These are phyloP conservation scores for Diplodia seriata DNA, from an alignment of 2,329 filamentous ascomycete genomes.

Conservation along the genomic window DNA sequence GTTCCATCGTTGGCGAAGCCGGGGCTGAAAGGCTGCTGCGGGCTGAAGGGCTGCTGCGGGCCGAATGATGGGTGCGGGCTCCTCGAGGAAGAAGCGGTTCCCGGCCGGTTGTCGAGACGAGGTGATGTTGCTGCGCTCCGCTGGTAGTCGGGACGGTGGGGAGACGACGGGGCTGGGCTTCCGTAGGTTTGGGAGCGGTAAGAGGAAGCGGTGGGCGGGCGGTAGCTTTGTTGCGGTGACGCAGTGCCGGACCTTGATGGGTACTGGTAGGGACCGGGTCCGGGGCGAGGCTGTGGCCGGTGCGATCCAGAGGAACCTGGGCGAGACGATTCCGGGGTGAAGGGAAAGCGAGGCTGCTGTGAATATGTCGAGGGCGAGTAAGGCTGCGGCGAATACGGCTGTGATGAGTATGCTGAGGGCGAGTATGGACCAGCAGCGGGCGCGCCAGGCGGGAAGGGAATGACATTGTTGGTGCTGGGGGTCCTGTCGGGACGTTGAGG, in stretches of 20 bases:
- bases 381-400: background rate
- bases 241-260: slow-evolving; percentile 4
- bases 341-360: slow-evolving; percentile 15
- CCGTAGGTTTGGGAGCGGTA: slow-evolving; percentile 6
- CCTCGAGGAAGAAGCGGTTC: background rate
- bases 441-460: slow-evolving; percentile 13
- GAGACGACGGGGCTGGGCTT: background rate
- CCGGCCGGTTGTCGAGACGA: background rate
- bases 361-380: no score
- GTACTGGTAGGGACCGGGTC: slow-evolving; percentile 7
- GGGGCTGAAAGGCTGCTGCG: slow-evolving; percentile 1
- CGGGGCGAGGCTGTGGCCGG: background rate
- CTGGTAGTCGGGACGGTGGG: background rate
- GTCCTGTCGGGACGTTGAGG: slow-evolving; percentile 27
- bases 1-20: slow-evolving; percentile 15
- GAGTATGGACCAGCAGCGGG: background rate
- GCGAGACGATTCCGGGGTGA: slow-evolving; percentile 4
- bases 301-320: slow-evolving; percentile 8
- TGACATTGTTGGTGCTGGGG: slow-evolving; percentile 23
- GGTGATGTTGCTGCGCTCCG: background rate
- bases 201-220: background rate
- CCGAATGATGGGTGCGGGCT: background rate
- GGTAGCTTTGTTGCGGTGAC: background rate
- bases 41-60: background rate
- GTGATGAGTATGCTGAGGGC: background rate